These are phyloP conservation scores for Chloropicon primus DNA, from an alignment of 139 green algal genomes.

Conservation along the genomic window DNA sequence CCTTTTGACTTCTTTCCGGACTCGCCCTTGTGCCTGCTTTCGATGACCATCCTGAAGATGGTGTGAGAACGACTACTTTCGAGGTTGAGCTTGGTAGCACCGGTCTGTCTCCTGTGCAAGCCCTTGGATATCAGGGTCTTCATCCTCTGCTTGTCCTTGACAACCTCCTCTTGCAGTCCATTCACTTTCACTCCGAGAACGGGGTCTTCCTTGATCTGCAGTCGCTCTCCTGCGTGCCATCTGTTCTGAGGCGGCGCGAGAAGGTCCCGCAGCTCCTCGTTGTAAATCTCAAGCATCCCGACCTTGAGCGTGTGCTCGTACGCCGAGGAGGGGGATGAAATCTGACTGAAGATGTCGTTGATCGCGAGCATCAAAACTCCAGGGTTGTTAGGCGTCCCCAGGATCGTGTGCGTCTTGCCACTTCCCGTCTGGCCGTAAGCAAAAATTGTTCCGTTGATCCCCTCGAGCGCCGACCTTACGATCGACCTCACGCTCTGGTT, in stretches of 20 bases:
- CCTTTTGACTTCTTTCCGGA: not conserved
- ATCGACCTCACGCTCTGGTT: conserved; percentile 1
- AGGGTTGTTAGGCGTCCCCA: conserved; percentile 9
- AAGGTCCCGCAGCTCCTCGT: conserved; percentile 19
- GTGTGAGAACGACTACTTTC: not conserved
- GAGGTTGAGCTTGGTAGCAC: not conserved
- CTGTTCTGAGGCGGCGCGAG: not conserved
- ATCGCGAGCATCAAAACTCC: conserved; percentile 17
- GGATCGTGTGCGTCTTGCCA: conserved; percentile 29
- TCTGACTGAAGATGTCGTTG: conserved; percentile 15
- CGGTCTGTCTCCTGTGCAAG: conserved; percentile 6
- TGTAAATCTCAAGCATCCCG: conserved; percentile 21
- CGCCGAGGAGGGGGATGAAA: not conserved
- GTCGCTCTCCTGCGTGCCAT: not conserved
- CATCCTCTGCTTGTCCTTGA: conserved; percentile 9
- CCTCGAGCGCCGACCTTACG: conserved; percentile 17
- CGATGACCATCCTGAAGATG: not conserved
- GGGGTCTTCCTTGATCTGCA: conserved; percentile 20
- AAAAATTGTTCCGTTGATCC: conserved; percentile 24
- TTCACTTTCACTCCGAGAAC: conserved; percentile 8
- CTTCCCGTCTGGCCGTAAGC: conserved; percentile 27
- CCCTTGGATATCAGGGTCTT: conserved; percentile 12
- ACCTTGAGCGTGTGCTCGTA: conserved; percentile 5
- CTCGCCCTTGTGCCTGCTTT: not conserved
- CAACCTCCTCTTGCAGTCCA: conserved; percentile 14